Base-by-base conservation (phyloP, 2,329 filamentous ascomycete genomes). In the Cytospora leucostoma region DNA sequence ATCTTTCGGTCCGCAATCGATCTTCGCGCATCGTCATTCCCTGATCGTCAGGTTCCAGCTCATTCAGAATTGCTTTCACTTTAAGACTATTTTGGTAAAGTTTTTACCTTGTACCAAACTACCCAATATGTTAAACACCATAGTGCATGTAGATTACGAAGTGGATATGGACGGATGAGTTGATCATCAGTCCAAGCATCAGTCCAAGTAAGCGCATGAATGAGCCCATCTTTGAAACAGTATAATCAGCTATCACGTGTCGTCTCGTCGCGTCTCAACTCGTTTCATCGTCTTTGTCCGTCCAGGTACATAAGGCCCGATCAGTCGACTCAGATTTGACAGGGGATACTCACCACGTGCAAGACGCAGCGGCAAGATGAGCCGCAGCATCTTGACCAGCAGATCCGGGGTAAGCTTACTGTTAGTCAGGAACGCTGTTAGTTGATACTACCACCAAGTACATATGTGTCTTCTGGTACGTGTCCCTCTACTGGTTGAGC, bases 41-140 rank as follows among this genome's bases (percentile, higher is more conserved):
- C 51, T 38, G 59, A 61, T 61, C 59, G 50, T 50, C 59, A 61
- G 51, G 59, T 21, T 47, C 59, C 38, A 27, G n/a, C 19, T 13
- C 37, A 50, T 40, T 27, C 51, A 50, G 27, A 4, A 27, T 27
- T 27, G 4, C 27, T 3, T 4, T 27, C 27, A 27, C 27, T 27
- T 27, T 27, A 27, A 27, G 27, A 27, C 27, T 27, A 27, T 27
- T 27, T 27, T 27, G 27, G 27, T 12, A 21, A 17, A 21, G n/a
- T 4, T 27, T 27, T 27, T 47, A 12, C 44, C 15, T 3, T 38
- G 15, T 11, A 13, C 12, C 37, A 38, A 10, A 17, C 21, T 47
- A n/a, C 44, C 21, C 4, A 4, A 8, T 47, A 7, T 15, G 40
- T 5, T n/a, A 44, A 44, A 44, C 7, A 7, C 19, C 40, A 17